Percentiles rank a stretch among this genome's conserved stretches.
These are phyloP conservation scores for Acanthamoeba culbertsoni DNA, from an alignment of 208 protist genomes.

Conservation along the genomic window DNA sequence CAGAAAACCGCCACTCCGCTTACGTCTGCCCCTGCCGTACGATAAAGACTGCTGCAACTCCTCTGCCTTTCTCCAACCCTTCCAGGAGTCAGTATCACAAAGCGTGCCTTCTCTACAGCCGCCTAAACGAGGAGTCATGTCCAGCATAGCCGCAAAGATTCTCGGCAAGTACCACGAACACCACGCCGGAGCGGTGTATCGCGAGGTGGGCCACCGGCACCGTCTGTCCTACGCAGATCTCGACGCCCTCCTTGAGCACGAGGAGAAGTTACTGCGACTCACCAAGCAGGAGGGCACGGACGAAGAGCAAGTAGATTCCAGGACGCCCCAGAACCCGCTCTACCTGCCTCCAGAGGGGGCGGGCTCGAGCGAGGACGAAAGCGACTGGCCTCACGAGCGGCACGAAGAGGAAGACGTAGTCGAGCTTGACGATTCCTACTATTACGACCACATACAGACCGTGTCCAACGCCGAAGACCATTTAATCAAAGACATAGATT, in stretches of 20 bases:
- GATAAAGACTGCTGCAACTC: too few species aligned
- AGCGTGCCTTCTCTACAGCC: too few species aligned
- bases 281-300: neutral
- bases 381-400: neutral
- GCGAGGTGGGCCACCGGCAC: neutral
- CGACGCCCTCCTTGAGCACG: neutral
- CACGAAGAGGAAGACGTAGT: neutral
- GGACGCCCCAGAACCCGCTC: too few species aligned
- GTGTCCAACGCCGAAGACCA: neutral
- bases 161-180: neutral
- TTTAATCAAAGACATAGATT: neutral
- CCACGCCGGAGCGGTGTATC: too few species aligned
- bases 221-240: constrained; percentile 15
- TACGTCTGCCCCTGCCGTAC: too few species aligned
- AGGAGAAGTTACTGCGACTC: neutral
- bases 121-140: neutral
- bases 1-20: too few species aligned
- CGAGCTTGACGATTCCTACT: neutral
- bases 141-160: neutral
- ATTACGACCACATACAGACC: neutral
- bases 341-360: too few species aligned
- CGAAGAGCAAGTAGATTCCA: too few species aligned
- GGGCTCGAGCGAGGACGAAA: neutral
- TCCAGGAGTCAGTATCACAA: too few species aligned
- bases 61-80: neutral